Percentiles rank a stretch among this genome's conserved stretches.
Evolutionary conservation across 2,329 filamentous ascomycete species (phyloP).

Genomic region (Hypoxylon sp.): DNA sequence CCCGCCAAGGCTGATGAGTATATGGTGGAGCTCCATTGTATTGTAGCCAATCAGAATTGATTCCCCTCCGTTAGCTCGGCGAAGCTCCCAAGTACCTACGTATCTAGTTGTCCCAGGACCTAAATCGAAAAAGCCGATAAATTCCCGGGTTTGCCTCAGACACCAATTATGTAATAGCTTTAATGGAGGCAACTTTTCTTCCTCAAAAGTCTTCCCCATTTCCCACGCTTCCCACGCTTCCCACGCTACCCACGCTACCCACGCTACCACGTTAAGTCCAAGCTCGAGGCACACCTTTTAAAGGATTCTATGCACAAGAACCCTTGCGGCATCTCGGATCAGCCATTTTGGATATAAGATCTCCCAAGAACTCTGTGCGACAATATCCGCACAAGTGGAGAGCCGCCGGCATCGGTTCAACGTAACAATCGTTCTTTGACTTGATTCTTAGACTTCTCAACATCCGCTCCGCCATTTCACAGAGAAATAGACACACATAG

Average conservation of each 20-base stretch:
- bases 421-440: conserved; percentile 1
- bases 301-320: conserved; percentile 20
- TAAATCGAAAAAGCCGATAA: conserved; percentile 23
- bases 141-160: conserved; percentile 26
- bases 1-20: conserved; percentile 36
- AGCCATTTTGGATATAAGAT: conserved; percentile 19
- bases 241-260: neutral
- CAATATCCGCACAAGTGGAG: conserved; percentile 34
- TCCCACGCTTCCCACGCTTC: neutral
- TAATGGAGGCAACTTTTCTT: conserved; percentile 16
- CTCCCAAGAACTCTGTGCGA: conserved; percentile 25
- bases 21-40: neutral
- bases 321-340: conserved; percentile 36
- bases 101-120: neutral
- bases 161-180: conserved; percentile 29
- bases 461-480: conserved; percentile 7
- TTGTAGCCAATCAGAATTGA: conserved; percentile 19
- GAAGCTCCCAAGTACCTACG: neutral
- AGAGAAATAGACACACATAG: neutral
- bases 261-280: neutral
- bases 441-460: conserved; percentile 7
- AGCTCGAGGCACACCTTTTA: neutral
- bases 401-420: conserved; percentile 35
- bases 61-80: conserved; percentile 16
- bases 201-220: conserved; percentile 4